Evolutionary conservation across 176 grass and related monocot species (phyloP), one percentile per base, ranked within the genome.

Genomic region (Eleusine coracana): DNA sequence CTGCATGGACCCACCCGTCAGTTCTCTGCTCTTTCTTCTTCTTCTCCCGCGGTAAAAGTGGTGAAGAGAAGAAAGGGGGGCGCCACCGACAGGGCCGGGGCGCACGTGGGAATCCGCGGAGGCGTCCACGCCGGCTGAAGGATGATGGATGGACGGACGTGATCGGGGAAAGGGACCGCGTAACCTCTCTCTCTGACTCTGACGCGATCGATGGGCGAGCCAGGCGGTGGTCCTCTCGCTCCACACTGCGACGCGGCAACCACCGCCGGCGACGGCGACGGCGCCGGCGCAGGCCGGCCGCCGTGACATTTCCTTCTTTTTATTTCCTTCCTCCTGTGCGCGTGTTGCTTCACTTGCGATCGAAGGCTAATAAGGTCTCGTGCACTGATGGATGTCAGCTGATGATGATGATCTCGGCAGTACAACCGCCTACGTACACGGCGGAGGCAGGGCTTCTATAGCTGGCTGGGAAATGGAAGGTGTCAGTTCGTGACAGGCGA

Each of bases 111-210:
- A 75, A 10, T 11, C 34, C 5, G 20, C 3, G 3, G 21, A 68
- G 27, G 2, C 76, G 23, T 29, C 77, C 74, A 84, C 88, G 83
- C 78, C 71, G 65, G 28, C 18, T 1, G 0, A 18, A 15, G 20
- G 20, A 0, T 14, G 20, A 41, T 18, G 18, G 52, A 27, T 17
- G 51, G 34, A 14, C 58, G 45, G 76, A 40, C 80, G 88, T 83
- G 92, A 89, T 74, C 40, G 20, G 20, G 25, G 87, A 94, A 46
- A 92, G 76, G 60, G 87, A 88, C 86, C 37, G 12, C 65, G 84
- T 52, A 92, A 83, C 92, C 74, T 46, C 70, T 25, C 62, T 66
- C 14, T 29, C 62, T 61, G 77, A 52, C 67, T 74, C 17, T 31
- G 15, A 34, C 16, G 68, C 74, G 65, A 75, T 48, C n/a, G n/a